Evolutionary conservation across 2,329 filamentous ascomycete genomes (phyloP).

Genomic region (Colletotrichum phormii): DNA sequence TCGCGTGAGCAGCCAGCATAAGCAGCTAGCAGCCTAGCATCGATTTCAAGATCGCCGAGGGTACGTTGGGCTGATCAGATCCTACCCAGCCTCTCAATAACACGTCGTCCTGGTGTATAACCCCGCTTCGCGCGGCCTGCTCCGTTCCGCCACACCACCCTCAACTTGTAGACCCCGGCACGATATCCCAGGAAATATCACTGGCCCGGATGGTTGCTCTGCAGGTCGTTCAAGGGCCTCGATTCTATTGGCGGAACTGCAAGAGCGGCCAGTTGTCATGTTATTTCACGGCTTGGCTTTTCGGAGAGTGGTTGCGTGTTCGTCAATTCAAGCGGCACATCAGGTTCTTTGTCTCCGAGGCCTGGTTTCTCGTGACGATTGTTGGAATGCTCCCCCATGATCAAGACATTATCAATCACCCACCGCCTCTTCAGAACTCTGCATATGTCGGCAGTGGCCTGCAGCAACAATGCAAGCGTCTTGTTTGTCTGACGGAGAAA

Average conservation of each 20-base stretch:
- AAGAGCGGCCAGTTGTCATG: not conserved
- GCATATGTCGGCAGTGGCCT: not conserved
- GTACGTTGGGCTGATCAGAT: not conserved
- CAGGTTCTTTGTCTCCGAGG: not conserved
- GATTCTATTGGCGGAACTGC: slow-evolving; percentile 5
- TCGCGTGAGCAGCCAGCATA: no score
- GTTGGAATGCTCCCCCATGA: not conserved
- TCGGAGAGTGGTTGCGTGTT: not conserved
- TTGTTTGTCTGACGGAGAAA: not conserved
- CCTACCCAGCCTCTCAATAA: not conserved
- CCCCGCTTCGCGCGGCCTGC: not conserved
- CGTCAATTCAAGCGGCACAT: not conserved
- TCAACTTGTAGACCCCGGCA: not conserved
- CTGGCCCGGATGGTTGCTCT: not conserved
- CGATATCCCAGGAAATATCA: not conserved
- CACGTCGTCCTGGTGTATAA: not conserved
- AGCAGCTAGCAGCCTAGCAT: not conserved
- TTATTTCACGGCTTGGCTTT: not conserved
- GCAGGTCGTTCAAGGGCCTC: not conserved
- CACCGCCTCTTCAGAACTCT: not conserved
- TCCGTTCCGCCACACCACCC: slow-evolving; percentile 1
- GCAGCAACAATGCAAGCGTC: not conserved
- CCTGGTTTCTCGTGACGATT: not conserved
- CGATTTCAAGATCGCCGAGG: not conserved
- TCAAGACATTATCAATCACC: not conserved